These are phyloP conservation scores for Penicillium sp. DNA, from an alignment of 2,329 filamentous ascomycete genomes.

Conservation along the genomic window DNA sequence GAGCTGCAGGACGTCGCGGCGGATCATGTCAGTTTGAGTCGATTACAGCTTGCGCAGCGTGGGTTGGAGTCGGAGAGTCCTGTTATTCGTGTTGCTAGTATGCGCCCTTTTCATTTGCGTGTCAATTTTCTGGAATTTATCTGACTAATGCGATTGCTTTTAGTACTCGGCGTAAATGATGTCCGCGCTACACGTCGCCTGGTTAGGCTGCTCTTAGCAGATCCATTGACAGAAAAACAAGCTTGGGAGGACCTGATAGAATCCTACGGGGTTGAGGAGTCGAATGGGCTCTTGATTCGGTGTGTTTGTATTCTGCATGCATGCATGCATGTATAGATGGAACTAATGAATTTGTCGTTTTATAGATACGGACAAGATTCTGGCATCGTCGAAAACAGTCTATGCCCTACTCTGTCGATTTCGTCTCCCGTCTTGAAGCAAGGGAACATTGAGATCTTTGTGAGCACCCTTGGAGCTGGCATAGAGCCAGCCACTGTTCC, in stretches of 20 bases:
- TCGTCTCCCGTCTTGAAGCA: constrained; percentile 55
- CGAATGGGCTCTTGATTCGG: constrained; percentile 61
- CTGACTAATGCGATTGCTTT: background rate
- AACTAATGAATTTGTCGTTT: background rate
- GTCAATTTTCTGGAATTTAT: background rate
- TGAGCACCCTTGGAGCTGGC: constrained; percentile 50
- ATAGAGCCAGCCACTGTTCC: constrained; percentile 47
- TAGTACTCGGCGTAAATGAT: constrained; percentile 50
- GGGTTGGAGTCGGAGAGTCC: constrained; percentile 54
- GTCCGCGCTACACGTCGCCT: constrained; percentile 54
- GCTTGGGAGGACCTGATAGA: constrained; percentile 65
- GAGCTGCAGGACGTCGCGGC: constrained; percentile 51
- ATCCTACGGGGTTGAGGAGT: constrained; percentile 42
- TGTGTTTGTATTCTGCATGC: constrained; percentile 39
- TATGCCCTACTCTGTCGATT: constrained; percentile 53
- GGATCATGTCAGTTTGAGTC: constrained; percentile 55
- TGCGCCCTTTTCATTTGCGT: background rate
- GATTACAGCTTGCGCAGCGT: constrained; percentile 56
- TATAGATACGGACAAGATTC: constrained; percentile 53
- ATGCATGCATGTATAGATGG: background rate
- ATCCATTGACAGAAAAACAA: constrained; percentile 61
- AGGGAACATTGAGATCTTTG: constrained; percentile 58
- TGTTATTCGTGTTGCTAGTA: constrained; percentile 54
- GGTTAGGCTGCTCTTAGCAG: constrained; percentile 65
- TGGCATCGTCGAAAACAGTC: constrained; percentile 44